Base-by-base conservation (phyloP, 2,329 filamentous ascomycete genomes). In the Phyllosticta citrichinensis region DNA sequence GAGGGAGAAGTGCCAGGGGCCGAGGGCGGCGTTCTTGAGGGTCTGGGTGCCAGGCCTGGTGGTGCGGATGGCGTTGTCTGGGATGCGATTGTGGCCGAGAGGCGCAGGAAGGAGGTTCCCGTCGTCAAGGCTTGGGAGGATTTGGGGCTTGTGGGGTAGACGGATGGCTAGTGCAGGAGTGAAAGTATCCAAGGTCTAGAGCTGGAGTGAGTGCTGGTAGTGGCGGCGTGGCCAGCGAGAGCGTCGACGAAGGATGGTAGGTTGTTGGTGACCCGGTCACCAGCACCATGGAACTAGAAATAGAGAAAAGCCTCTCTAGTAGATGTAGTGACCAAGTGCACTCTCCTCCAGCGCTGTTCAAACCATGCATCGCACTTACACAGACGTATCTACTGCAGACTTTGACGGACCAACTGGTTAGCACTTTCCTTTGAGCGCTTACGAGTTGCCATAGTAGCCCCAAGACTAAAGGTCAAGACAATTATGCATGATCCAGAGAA, bases 101-200 rank as follows among this genome's bases (percentile, higher is more conserved):
- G 64, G 51, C 27, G 10, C 12, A 63, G 65, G 63, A 68, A 67
- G 64, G 79, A 80, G 61, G 72, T 77, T 27, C 83, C 84, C 11
- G 70, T 79, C 40, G 74, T 86, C 17, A 84, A 81, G 67, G 69
- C 63, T 0, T 79, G 83, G 68, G 75, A 80, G 65, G 75, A 71
- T 63, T 64, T 82, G 66, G 69, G 68, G 55, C 67, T 80, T 62
- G 64, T 79, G 14, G 56, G 61, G 40, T 47, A 47, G 14, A n/a
- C 40, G 40, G 40, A n/a, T 47, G n/a, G 14, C n/a, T n/a, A 5
- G 33, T 5, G 33, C 17, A 47, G 14, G 40, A n/a, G 40, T 51
- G 27, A 3, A 8, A 30, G 27, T 30, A 22, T 22, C 22, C 22
- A 30, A 30, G 27, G 27, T 47, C 40, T 47, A 8, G 40, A n/a